phyloP scores from a whole-genome alignment of 495 filamentous ascomycete species.

The Neurospora sp. region DNA sequence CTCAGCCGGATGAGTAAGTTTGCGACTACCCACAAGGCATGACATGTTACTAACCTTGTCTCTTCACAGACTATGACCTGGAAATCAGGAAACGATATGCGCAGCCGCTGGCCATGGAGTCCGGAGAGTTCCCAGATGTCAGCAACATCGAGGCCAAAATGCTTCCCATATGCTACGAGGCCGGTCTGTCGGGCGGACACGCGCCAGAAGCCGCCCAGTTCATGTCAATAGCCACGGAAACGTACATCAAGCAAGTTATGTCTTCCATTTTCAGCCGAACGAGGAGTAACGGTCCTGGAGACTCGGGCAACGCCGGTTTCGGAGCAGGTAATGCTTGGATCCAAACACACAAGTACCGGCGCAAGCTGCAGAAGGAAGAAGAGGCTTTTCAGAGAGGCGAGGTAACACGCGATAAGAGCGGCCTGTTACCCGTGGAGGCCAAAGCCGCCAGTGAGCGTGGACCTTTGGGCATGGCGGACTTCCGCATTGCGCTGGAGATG shows the following conservation, averaged over 20 bases:
- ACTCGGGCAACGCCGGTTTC: slow-evolving; percentile 43
- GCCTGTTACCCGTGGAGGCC: slow-evolving; percentile 66
- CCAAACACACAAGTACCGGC: slow-evolving; percentile 67
- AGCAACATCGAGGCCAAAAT: slow-evolving; percentile 73
- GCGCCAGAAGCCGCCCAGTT: slow-evolving; percentile 65
- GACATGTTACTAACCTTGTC: background rate
- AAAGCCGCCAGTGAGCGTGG: slow-evolving; percentile 55
- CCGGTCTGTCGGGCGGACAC: slow-evolving; percentile 68
- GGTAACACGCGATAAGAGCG: slow-evolving; percentile 55
- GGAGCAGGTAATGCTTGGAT: slow-evolving; percentile 59
- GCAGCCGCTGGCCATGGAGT: slow-evolving; percentile 77
- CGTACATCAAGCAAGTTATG: slow-evolving; percentile 82
- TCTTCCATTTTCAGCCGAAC: slow-evolving; percentile 68
- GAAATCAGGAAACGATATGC: slow-evolving; percentile 90
- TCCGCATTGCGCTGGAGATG: slow-evolving; percentile 64
- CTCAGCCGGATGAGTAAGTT: slow-evolving; percentile 80
- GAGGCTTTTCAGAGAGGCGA: slow-evolving; percentile 55
- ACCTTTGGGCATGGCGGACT: slow-evolving; percentile 66
- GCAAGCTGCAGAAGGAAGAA: slow-evolving; percentile 65
- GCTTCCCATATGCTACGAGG: slow-evolving; percentile 89
- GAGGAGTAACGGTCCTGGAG: slow-evolving; percentile 62
- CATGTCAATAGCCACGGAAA: slow-evolving; percentile 84
- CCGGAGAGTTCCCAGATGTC: slow-evolving; percentile 83
- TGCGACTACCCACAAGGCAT: background rate
- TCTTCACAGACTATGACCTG: slow-evolving; percentile 62